phyloP scores from a whole-genome alignment of 495 filamentous ascomycete genomes.

The Opeltia flavorubescens region DNA sequence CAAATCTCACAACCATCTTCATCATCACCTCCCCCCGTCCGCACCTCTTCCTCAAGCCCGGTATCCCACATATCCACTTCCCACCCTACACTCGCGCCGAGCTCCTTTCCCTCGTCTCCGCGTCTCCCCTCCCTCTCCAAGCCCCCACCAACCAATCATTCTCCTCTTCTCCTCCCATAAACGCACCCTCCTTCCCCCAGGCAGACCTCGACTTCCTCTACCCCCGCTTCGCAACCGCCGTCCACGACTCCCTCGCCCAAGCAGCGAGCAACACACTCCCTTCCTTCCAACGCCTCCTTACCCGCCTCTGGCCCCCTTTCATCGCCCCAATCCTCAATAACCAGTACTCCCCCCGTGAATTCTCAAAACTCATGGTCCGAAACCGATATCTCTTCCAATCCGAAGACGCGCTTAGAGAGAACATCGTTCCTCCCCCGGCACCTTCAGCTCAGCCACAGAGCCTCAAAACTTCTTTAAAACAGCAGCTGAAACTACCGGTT shows the following conservation, averaged over 20 bases:
- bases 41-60: slow-evolving; percentile 53
- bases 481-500: slow-evolving; percentile 13
- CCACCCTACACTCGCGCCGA: slow-evolving; percentile 72
- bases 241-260: slow-evolving; percentile 59
- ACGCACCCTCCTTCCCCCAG: slow-evolving; percentile 15
- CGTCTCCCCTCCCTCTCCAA: slow-evolving; percentile 30
- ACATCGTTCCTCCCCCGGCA: slow-evolving; percentile 53
- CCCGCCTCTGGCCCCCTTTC: slow-evolving; percentile 56
- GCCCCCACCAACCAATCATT: slow-evolving; percentile 25
- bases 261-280: slow-evolving; percentile 51
- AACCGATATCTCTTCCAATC: slow-evolving; percentile 63
- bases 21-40: slow-evolving; percentile 61
- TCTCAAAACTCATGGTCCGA: slow-evolving; percentile 63
- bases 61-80: slow-evolving; percentile 71
- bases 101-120: slow-evolving; percentile 55
- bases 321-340: slow-evolving; percentile 50
- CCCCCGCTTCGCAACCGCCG: slow-evolving; percentile 58
- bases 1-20: slow-evolving; percentile 62
- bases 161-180: slow-evolving; percentile 23
- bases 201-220: slow-evolving; percentile 53
- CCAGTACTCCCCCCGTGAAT: slow-evolving; percentile 57
- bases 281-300: slow-evolving; percentile 39
- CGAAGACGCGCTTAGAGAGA: slow-evolving; percentile 55
- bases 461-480: slow-evolving; percentile 14
- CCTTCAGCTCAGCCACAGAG: slow-evolving; percentile 47